phyloP scores from a whole-genome alignment of 139 green algal species.

The Haematococcus lacustris region DNA sequence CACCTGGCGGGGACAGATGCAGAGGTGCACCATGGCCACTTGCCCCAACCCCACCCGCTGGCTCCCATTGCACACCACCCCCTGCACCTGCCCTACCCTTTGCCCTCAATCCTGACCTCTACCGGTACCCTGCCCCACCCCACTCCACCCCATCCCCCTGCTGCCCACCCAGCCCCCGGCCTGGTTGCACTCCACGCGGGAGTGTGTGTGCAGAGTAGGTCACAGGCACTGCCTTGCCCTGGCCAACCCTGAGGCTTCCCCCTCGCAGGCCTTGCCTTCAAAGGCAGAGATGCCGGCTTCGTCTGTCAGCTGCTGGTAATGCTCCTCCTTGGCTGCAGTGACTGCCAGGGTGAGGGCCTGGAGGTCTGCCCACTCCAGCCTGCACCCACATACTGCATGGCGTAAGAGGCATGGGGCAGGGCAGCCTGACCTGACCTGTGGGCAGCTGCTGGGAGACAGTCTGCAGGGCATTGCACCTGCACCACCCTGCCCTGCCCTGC shows the following conservation, averaged over 20 bases:
- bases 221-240: neutral
- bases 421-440: too few species aligned
- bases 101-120: neutral
- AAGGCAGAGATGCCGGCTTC: constrained; percentile 28
- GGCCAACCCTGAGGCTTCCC: neutral
- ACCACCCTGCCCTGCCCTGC: too few species aligned
- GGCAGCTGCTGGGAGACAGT: too few species aligned
- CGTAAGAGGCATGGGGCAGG: too few species aligned
- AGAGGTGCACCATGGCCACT: too few species aligned
- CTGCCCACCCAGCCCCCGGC: too few species aligned
- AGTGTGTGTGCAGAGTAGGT: neutral
- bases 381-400: neutral
- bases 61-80: neutral
- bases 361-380: constrained; percentile 17
- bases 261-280: neutral
- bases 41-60: too few species aligned
- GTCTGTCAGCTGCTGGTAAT: constrained; percentile 38
- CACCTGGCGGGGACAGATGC: neutral
- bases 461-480: too few species aligned
- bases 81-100: neutral
- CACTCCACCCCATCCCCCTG: too few species aligned
- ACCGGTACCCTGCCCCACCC: neutral
- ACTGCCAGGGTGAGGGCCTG: constrained; percentile 25
- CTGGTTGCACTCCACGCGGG: too few species aligned
- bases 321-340: constrained; percentile 40